Base-by-base conservation (phyloP, 2,329 filamentous ascomycete genomes). In the Shiraia sp. region DNA sequence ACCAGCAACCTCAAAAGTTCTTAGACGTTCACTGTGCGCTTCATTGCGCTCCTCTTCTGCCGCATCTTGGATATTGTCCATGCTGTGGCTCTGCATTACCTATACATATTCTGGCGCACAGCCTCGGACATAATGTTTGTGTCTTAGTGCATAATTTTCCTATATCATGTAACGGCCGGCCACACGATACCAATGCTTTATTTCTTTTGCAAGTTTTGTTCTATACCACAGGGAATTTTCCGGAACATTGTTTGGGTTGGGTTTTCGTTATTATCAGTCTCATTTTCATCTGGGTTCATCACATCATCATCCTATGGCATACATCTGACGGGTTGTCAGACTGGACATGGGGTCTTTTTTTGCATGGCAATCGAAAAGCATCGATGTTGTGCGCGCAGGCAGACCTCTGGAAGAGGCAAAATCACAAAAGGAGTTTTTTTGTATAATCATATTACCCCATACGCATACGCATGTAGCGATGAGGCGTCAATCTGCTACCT, bases 201-300 rank as follows among this genome's bases (percentile, higher is more conserved):
- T 55, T 56, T 53, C 35, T 36, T 51, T 51, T 56, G 49, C 46
- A 50, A 46, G 19, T 49, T 45, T 49, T 61, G 51, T 57, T 65
- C 53, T 66, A 69, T 69, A 69, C 66, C 66, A 69, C 61, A 55
- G 53, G 36, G 55, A 57, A 90, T 85, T 69, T 73, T 91, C n/a
- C 73, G 90, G 40, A 17, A 35, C 39, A 42, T 51, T 33, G 26
- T 13, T 42, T 12, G 80, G 90, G n/a, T n/a, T n/a, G 72, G 83
- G 38, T 28, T 34, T 24, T 25, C 24, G 13, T 32, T 30, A 45
- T 53, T 42, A 42, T 36, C n/a, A n/a, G n/a, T n/a, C 32, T 27
- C 23, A 42, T 37, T 26, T 40, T 45, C 36, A 41, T 38, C 34
- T 33, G 17, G 27, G 32, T 28, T 17, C 32, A 39, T 45, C 34